Conservation (phyloP, 1,284 basidiomycete species). For the Sanghuangporus sanghuang region DNA sequence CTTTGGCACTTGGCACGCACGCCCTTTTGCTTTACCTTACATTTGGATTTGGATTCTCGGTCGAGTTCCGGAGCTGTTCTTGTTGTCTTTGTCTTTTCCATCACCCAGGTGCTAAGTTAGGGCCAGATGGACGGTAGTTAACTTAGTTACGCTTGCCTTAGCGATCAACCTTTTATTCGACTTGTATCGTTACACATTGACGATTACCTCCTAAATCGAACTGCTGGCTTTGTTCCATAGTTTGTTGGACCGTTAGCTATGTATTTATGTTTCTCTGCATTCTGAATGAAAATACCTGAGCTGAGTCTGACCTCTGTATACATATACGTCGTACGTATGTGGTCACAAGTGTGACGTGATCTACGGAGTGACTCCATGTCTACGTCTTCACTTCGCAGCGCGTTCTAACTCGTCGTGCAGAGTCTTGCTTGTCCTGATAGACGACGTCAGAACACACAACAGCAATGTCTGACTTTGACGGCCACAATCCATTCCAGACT, state of each 20-base stretch:
- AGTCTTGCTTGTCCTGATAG: neutral
- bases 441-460: neutral
- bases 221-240: neutral
- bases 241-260: neutral
- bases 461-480: constrained; percentile 65
- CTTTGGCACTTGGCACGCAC: neutral
- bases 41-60: neutral
- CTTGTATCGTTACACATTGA: constrained; percentile 8
- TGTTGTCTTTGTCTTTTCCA: neutral
- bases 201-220: neutral
- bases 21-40: neutral
- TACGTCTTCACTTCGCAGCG: neutral
- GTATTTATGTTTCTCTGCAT: neutral
- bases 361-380: neutral
- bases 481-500: constrained; percentile 76
- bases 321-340: no score
- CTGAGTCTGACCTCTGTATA: neutral
- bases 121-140: no score
- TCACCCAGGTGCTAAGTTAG: no score
- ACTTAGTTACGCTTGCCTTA: no score
- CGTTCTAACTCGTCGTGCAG: neutral
- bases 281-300: neutral
- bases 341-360: constrained; percentile 1
- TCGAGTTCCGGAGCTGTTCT: neutral
- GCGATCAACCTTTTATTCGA: neutral